phyloP scores from a whole-genome alignment of 306 rosid genomes.

The Malus sylvestris region DNA sequence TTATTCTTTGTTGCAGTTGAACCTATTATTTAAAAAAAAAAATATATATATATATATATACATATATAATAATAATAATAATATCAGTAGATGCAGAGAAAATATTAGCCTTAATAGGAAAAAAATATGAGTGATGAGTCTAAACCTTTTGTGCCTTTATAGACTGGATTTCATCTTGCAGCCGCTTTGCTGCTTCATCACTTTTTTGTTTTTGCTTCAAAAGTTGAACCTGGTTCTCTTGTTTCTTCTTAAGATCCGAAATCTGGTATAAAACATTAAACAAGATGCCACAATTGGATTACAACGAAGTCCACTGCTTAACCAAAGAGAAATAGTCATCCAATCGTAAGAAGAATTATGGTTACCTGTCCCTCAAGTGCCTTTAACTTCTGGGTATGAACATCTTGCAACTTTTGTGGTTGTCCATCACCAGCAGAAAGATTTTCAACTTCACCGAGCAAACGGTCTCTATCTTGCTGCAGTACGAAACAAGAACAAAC shows the following conservation, averaged over 20 bases:
- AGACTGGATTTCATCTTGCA: conserved; percentile 95
- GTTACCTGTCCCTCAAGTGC: conserved; percentile 89
- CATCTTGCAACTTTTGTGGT: conserved; percentile 86
- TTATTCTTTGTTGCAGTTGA: conserved; percentile 91
- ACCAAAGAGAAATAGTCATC: background rate
- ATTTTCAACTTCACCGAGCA: conserved; percentile 93
- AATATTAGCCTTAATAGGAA: background rate
- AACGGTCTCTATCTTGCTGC: conserved; percentile 91
- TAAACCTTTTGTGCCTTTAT: conserved; percentile 95
- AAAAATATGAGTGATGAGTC: conserved; percentile 5
- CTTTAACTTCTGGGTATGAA: conserved; percentile 84
- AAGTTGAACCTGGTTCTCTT: conserved; percentile 96
- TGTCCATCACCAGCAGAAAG: conserved; percentile 97
- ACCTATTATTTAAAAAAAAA: conserved; percentile 41
- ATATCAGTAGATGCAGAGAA: background rate
- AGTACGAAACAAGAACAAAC: conserved; percentile 20
- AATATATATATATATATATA: background rate
- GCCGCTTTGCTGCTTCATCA: conserved; percentile 93
- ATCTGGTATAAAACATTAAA: conserved; percentile 46
- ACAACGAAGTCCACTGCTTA: conserved; percentile 6
- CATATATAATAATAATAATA: background rate
- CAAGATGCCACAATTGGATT: conserved; percentile 17
- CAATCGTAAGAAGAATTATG: background rate
- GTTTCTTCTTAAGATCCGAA: conserved; percentile 92
- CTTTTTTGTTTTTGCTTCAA: conserved; percentile 98